A percentile compares a stretch with the other conserved stretches of the same genome.
Conservation (phyloP, 129 eudicot genomes). For the Escallonia rubra region DNA sequence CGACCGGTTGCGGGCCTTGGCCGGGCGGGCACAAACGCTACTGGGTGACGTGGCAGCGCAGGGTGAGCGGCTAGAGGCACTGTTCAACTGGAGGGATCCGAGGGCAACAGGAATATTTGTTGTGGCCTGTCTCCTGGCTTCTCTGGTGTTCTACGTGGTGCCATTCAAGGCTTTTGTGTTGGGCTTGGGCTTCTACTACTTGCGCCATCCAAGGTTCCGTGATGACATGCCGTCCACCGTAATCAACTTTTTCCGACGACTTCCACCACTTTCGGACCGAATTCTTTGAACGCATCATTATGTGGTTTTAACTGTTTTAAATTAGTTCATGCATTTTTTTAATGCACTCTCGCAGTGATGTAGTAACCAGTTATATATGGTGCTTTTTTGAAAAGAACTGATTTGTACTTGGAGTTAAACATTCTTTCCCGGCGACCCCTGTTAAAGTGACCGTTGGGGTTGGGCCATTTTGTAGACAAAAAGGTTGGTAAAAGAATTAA, state of each 20-base stretch:
- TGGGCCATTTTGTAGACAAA: too few species aligned
- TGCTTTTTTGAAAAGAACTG: too few species aligned
- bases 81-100: slow-evolving; percentile 93
- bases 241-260: slow-evolving; percentile 82
- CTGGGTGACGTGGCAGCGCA: slow-evolving; percentile 90
- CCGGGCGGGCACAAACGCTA: slow-evolving; percentile 85
- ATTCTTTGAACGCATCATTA: slow-evolving; percentile 35
- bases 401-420: too few species aligned
- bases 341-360: too few species aligned
- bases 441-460: too few species aligned
- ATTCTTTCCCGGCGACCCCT: too few species aligned
- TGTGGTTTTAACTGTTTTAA: too few species aligned
- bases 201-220: slow-evolving; percentile 91
- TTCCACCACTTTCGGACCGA: slow-evolving; percentile 89
- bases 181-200: slow-evolving; percentile 65
- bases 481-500: too few species aligned
- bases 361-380: too few species aligned
- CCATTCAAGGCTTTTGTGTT: slow-evolving; percentile 77
- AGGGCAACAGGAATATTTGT: slow-evolving; percentile 85
- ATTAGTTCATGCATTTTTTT: too few species aligned
- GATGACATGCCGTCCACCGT: slow-evolving; percentile 79
- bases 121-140: slow-evolving; percentile 67
- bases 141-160: slow-evolving; percentile 62
- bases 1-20: slow-evolving; percentile 76
- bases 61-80: slow-evolving; percentile 76